Conservation (phyloP, 2,329 filamentous ascomycete species). For the Stagonosporopsis rhizophila region DNA sequence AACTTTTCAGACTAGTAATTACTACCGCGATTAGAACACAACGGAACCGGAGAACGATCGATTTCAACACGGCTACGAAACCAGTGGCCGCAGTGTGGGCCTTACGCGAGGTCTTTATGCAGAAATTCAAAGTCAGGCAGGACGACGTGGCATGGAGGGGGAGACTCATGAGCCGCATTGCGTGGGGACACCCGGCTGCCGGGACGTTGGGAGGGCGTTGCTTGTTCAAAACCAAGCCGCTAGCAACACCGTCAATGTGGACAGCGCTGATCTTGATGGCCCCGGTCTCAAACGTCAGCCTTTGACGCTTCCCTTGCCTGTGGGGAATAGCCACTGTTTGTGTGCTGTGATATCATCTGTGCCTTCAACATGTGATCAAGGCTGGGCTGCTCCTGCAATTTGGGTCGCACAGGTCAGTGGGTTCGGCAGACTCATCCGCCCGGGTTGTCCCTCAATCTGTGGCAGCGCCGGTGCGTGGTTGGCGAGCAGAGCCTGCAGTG, state of each 20-base stretch:
- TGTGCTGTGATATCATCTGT: neutral
- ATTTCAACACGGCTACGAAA: neutral
- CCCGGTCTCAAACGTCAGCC: neutral
- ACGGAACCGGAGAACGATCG: neutral
- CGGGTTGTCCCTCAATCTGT: neutral
- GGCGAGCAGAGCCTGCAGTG: neutral
- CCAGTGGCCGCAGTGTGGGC: neutral
- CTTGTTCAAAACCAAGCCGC: slow-evolving; percentile 7
- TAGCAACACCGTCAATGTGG: neutral
- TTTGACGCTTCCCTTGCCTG: neutral
- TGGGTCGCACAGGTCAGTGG: neutral
- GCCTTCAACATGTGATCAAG: neutral
- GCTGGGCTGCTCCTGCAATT: neutral
- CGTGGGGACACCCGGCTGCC: slow-evolving; percentile 1
- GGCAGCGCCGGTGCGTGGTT: neutral
- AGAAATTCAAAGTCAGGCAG: neutral
- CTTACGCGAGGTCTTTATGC: too few species aligned
- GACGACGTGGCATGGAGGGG: neutral
- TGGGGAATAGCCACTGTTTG: neutral
- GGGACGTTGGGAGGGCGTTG: slow-evolving; percentile 5
- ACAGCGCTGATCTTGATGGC: slow-evolving; percentile 8
- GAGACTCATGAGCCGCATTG: neutral
- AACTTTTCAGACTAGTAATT: slow-evolving; percentile 9
- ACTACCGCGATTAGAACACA: neutral
- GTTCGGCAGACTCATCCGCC: neutral